These are phyloP conservation scores for Anthracocystis panici-leucophaei DNA, from an alignment of 1,284 basidiomycete species.

Conservation along the genomic window DNA sequence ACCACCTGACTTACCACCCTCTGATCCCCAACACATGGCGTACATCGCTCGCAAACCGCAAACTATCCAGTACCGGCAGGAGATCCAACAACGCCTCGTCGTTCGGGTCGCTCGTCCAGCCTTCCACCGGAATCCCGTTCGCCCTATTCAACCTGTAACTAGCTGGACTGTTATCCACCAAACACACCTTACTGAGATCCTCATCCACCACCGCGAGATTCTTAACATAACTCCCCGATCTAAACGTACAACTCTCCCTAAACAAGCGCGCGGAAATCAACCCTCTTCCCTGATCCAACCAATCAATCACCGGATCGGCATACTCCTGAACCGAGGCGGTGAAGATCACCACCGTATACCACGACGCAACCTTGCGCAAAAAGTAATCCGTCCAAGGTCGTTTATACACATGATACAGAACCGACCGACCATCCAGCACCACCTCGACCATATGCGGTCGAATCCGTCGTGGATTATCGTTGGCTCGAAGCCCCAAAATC, in stretches of 20 bases:
- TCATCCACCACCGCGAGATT: conserved; percentile 87
- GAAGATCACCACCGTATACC: conserved; percentile 99
- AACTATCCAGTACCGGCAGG: conserved; percentile 91
- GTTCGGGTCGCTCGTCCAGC: conserved; percentile 96
- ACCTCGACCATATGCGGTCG: conserved; percentile 96
- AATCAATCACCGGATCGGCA: conserved; percentile 99
- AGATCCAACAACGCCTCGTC: conserved; percentile 97
- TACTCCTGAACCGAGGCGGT: conserved; percentile 99
- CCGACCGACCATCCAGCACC: conserved; percentile 85
- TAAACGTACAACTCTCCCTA: conserved; percentile 92
- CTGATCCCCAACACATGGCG: conserved; percentile 87
- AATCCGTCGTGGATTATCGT: conserved; percentile 70
- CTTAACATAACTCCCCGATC: conserved; percentile 95
- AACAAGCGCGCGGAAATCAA: conserved; percentile 90
- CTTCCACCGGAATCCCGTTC: conserved; percentile 98
- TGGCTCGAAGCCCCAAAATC: conserved; percentile 60
- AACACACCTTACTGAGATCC: conserved; percentile 89
- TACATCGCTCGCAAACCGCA: conserved; percentile 95
- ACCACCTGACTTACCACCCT: no score
- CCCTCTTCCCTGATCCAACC: conserved; percentile 90
- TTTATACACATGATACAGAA: conserved; percentile 98
- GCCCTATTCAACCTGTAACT: conserved; percentile 94
- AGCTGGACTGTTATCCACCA: conserved; percentile 95
- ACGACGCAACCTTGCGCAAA: conserved; percentile 79
- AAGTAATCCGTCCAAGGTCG: conserved; percentile 84